Evolutionary conservation across 2,329 filamentous ascomycete species (phyloP).

Genomic region (Plectosphaerella cucumerina): DNA sequence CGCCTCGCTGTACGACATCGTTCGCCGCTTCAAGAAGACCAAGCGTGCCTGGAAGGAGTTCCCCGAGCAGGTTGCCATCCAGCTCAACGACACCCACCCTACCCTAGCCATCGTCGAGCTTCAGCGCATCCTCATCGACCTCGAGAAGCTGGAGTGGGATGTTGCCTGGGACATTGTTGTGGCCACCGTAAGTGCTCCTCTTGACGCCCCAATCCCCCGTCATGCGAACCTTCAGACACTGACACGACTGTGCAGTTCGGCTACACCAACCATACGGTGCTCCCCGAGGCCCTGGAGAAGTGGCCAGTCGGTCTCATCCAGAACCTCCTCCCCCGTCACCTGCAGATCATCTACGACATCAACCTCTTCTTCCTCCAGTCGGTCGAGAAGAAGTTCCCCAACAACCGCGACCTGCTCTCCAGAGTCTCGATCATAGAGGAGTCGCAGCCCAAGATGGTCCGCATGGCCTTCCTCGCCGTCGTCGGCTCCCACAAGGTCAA

Average conservation of each 20-base stretch:
- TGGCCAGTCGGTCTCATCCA: conserved; percentile 94
- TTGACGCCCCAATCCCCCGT: not conserved
- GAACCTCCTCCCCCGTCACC: conserved; percentile 85
- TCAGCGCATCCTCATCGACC: conserved; percentile 84
- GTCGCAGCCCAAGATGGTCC: conserved; percentile 93
- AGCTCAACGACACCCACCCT: conserved; percentile 96
- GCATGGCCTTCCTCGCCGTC: conserved; percentile 93
- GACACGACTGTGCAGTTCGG: conserved; percentile 58
- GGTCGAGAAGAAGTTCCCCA: conserved; percentile 87
- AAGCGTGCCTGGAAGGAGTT: conserved; percentile 90
- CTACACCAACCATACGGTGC: conserved; percentile 97
- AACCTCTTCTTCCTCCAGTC: conserved; percentile 89
- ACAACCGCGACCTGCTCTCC: conserved; percentile 78
- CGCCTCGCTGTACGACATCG: conserved; percentile 91
- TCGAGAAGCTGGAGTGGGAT: conserved; percentile 91
- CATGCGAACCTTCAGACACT: not conserved
- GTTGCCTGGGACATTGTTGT: conserved; percentile 81
- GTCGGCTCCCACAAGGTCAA: conserved; percentile 99
- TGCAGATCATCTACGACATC: conserved; percentile 98
- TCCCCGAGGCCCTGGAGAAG: conserved; percentile 95
- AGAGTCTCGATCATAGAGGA: conserved; percentile 98
- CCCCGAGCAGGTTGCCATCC: conserved; percentile 90
- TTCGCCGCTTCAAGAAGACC: conserved; percentile 96
- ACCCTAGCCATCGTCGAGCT: conserved; percentile 95
- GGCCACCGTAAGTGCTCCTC: conserved; percentile 56